Evolutionary conservation across 306 rosid genomes (phyloP), one percentile per base, ranked within the genome.

Genomic region (Citrullus amarus): DNA sequence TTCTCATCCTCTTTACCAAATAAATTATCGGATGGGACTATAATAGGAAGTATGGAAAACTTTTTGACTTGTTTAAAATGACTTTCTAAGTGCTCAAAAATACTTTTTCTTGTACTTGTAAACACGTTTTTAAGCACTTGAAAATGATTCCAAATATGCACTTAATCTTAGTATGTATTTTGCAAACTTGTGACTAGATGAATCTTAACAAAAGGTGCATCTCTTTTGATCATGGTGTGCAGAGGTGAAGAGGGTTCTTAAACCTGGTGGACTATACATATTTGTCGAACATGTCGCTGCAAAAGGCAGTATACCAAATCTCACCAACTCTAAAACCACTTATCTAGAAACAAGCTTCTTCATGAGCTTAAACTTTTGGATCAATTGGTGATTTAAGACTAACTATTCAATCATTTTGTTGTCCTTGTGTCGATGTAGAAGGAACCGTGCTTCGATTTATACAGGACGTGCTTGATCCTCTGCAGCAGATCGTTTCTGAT

Each of bases 271-370:
- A 60, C 43, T 83, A 18, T 95, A 91, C 81, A 75, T 88, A 44
- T 92, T 90, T 81, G 86, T 91, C 25, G 98, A 95, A 81, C 97
- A 92, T 38, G 97, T 95, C 25, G 97, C 93, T 50, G 97, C 97
- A 6, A 80, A 86, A 92, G 97, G 97, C 89, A 74, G 43, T 61
- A 62, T 55, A 28, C 82, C 67, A 11, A 84, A 77, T 66, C 59
- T 34, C 5, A 7, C 18, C 12, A 8, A 57, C 2, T 63, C 57
- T 25, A 12, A 48, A 48, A 48, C 15, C 16, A 48, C 53, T 48
- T 48, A 2, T 39, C 5, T 43, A 43, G 9, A 43, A 43, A 43
- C 28, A 25, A 25, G 28, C 28, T 25, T 25, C 28, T 25, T 25
- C 28, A 25, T 25, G 28, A 25, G 28, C 28, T 25, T 25, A 25